phyloP scores from a whole-genome alignment of 192 early-diverging fungal genomes.

The Phycomyces nitens region DNA sequence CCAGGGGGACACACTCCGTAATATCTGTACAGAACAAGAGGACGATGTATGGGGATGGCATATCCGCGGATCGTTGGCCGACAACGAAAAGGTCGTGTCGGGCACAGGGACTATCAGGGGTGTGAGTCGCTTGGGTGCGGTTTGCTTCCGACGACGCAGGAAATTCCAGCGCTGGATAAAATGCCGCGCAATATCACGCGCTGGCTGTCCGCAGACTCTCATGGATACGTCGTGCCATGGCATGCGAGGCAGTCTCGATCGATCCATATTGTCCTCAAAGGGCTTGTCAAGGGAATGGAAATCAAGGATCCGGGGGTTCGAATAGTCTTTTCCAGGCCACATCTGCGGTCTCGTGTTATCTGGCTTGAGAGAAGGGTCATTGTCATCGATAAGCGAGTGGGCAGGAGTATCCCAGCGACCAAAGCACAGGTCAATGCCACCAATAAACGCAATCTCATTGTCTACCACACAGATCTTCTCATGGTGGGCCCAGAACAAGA shows the following conservation, averaged over 20 bases:
- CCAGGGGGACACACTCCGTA: constrained; percentile 67
- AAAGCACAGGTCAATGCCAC: constrained; percentile 82
- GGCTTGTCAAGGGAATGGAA: constrained; percentile 56
- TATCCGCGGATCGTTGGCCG: constrained; percentile 20
- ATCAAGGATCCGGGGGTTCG: constrained; percentile 79
- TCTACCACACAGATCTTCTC: constrained; percentile 79
- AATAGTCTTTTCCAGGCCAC: constrained; percentile 75
- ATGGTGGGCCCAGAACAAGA: constrained; percentile 80
- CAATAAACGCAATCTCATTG: constrained; percentile 75
- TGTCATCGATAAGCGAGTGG: constrained; percentile 65
- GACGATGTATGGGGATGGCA: constrained; percentile 16
- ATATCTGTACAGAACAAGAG: constrained; percentile 46
- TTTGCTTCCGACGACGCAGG: constrained; percentile 55
- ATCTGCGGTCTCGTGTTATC: constrained; percentile 20
- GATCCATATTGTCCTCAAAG: constrained; percentile 46
- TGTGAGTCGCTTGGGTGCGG: constrained; percentile 45
- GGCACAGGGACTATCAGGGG: constrained; percentile 71
- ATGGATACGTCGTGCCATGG: constrained; percentile 86
- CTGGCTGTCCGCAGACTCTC: constrained; percentile 69
- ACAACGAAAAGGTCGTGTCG: constrained; percentile 46
- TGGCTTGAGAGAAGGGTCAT: constrained; percentile 37
- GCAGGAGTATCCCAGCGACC: constrained; percentile 77
- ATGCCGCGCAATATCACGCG: constrained; percentile 75
- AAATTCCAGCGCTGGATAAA: constrained; percentile 89
- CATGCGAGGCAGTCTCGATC: constrained; percentile 60